Evolutionary conservation across 305 asterid genomes (phyloP).

Genomic region (Solanum hybrid): DNA sequence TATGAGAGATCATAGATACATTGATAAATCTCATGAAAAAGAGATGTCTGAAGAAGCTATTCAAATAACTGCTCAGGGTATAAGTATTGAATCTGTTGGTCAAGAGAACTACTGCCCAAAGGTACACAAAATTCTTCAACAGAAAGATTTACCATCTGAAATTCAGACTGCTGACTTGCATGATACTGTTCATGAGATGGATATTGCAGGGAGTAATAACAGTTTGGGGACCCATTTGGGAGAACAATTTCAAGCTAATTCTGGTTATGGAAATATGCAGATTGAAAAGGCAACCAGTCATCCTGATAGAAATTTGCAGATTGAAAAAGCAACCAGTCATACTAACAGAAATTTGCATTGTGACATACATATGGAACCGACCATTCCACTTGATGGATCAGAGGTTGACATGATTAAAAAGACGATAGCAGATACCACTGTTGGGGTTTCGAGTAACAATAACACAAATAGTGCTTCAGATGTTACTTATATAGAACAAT

Average conservation of each 20-base stretch:
- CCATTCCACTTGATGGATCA: constrained; percentile 14
- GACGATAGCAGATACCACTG: constrained; percentile 14
- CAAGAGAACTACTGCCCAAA: constrained; percentile 23
- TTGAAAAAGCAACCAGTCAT: not conserved
- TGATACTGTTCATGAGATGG: not conserved
- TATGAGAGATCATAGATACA: constrained; percentile 14
- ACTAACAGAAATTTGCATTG: constrained; percentile 14
- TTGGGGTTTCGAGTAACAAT: constrained; percentile 11
- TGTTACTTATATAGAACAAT: constrained; percentile 8
- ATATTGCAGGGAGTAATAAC: not conserved
- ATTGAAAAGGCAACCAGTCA: not conserved
- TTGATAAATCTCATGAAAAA: constrained; percentile 16
- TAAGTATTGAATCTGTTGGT: constrained; percentile 5
- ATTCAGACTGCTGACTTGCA: constrained; percentile 8
- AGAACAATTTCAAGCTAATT: constrained; percentile 1
- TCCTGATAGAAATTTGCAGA: constrained; percentile 1
- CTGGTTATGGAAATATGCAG: not conserved
- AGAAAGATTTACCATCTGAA: constrained; percentile 11
- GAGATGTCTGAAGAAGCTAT: constrained; percentile 12
- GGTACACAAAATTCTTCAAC: constrained; percentile 13
- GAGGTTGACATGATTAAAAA: constrained; percentile 6
- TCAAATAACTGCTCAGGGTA: constrained; percentile 16
- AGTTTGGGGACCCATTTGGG: not conserved
- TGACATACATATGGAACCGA: constrained; percentile 16
- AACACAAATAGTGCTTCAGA: constrained; percentile 11